phyloP scores from a whole-genome alignment of 2,329 filamentous ascomycete species.

The Didymella arachidicola region DNA sequence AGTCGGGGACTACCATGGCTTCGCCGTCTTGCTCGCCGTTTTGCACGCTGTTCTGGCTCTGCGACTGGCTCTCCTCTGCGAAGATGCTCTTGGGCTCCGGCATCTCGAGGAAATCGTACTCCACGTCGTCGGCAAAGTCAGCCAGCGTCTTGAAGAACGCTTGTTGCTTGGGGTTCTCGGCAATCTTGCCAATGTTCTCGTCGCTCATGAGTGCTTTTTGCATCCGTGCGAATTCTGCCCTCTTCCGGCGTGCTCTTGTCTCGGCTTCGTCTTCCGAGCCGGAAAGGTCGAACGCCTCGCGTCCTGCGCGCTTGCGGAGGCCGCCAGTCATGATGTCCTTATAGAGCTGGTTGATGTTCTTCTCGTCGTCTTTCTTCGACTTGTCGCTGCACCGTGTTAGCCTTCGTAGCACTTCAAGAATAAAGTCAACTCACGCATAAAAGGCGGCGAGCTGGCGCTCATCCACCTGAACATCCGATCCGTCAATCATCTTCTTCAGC shows the following conservation, averaged over 20 bases:
- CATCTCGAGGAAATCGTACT: slow-evolving; percentile 76
- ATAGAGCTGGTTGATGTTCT: slow-evolving; percentile 87
- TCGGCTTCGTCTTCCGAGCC: slow-evolving; percentile 91
- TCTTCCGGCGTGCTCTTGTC: slow-evolving; percentile 78
- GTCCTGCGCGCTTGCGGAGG: slow-evolving; percentile 77
- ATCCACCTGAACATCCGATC: slow-evolving; percentile 76
- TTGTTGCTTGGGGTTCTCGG: slow-evolving; percentile 84
- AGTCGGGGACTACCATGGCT: slow-evolving; percentile 44
- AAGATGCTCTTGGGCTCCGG: slow-evolving; percentile 42
- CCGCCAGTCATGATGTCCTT: slow-evolving; percentile 90
- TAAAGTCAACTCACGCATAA: slow-evolving; percentile 73
- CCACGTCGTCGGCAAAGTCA: slow-evolving; percentile 74
- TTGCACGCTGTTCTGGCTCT: slow-evolving; percentile 12
- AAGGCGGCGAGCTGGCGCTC: slow-evolving; percentile 84
- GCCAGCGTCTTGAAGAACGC: slow-evolving; percentile 92
- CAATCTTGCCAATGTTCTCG: slow-evolving; percentile 89
- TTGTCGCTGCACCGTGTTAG: slow-evolving; percentile 68
- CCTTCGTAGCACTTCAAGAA: too few species aligned
- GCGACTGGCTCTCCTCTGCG: slow-evolving; percentile 41
- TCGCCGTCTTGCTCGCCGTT: slow-evolving; percentile 15
- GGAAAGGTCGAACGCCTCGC: slow-evolving; percentile 74
- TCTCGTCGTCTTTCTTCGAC: slow-evolving; percentile 81
- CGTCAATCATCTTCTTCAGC: slow-evolving; percentile 88
- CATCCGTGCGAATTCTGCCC: slow-evolving; percentile 89
- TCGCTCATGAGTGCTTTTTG: slow-evolving; percentile 86